phyloP scores from a whole-genome alignment of 768 basidiomycete genomes.

The Tephrocybe rancida region DNA sequence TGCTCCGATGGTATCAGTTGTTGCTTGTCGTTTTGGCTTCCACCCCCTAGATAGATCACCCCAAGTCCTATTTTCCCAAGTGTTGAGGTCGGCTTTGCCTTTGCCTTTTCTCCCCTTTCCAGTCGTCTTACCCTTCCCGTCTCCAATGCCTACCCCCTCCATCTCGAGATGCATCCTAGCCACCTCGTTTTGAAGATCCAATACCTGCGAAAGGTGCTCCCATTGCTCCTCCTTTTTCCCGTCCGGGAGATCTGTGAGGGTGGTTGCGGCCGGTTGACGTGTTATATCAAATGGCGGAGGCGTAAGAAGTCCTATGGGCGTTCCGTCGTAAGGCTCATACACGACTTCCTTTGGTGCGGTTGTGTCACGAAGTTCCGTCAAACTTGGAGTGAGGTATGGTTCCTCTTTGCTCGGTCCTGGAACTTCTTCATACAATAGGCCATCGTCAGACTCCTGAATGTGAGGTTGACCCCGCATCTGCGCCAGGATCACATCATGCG shows the following conservation, averaged over 20 bases:
- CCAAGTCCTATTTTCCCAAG: constrained; percentile 9
- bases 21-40: constrained; percentile 13
- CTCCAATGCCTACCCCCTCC: constrained; percentile 59
- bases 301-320: constrained; percentile 37
- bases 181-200: constrained; percentile 73
- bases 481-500: constrained; percentile 66
- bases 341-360: constrained; percentile 16
- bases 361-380: background rate
- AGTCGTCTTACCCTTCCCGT: constrained; percentile 36
- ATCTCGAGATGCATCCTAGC: constrained; percentile 74
- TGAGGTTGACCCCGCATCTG: constrained; percentile 43
- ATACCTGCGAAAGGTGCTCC: constrained; percentile 67
- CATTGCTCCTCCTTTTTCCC: constrained; percentile 57
- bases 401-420: background rate
- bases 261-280: background rate
- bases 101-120: constrained; percentile 31
- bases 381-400: constrained; percentile 1
- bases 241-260: constrained; percentile 10
- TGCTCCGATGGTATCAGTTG: constrained; percentile 20
- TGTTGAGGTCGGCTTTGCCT: constrained; percentile 14
- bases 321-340: constrained; percentile 54
- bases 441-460: constrained; percentile 12
- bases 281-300: constrained; percentile 11
- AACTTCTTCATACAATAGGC: constrained; percentile 9
- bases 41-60: constrained; percentile 5